Conservation (phyloP, 2,329 filamentous ascomycete genomes). For the Coniochaeta sp. region DNA sequence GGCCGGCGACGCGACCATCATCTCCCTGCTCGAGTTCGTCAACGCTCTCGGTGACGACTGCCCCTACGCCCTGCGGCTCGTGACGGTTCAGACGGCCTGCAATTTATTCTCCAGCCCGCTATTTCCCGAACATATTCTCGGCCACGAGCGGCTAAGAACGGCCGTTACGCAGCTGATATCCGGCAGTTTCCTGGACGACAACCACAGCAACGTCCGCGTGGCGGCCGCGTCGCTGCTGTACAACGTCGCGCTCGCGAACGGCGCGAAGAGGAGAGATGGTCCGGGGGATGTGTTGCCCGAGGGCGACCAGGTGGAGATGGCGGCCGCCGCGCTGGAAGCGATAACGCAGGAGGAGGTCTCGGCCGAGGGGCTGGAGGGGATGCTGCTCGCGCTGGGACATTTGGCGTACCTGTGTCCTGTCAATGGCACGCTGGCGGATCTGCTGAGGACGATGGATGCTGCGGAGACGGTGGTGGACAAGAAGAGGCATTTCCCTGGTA, state of each 20-base stretch:
- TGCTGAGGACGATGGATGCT: constrained; percentile 74
- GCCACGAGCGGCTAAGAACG: constrained; percentile 41
- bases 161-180: constrained; percentile 65
- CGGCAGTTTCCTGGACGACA: constrained; percentile 70
- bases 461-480: constrained; percentile 55
- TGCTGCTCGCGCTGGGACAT: constrained; percentile 69
- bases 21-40: constrained; percentile 53
- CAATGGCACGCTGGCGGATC: constrained; percentile 70
- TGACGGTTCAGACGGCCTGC: constrained; percentile 75
- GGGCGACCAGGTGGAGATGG: constrained; percentile 70
- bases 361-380: constrained; percentile 66
- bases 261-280: constrained; percentile 53
- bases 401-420: constrained; percentile 63
- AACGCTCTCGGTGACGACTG: constrained; percentile 44
- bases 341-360: constrained; percentile 53
- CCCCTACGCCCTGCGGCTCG: constrained; percentile 77
- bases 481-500: constrained; percentile 46
- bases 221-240: constrained; percentile 78
- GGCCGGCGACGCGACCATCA: constrained; percentile 51
- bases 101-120: constrained; percentile 76
- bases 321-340: constrained; percentile 73
- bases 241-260: constrained; percentile 70
- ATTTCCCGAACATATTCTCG: constrained; percentile 58
- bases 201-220: constrained; percentile 67
- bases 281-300: constrained; percentile 55